Evolutionary conservation across 192 early-diverging fungal species (phyloP), one percentile per base, ranked within the genome.

Genomic region (Thoreauomyces humboldtii): DNA sequence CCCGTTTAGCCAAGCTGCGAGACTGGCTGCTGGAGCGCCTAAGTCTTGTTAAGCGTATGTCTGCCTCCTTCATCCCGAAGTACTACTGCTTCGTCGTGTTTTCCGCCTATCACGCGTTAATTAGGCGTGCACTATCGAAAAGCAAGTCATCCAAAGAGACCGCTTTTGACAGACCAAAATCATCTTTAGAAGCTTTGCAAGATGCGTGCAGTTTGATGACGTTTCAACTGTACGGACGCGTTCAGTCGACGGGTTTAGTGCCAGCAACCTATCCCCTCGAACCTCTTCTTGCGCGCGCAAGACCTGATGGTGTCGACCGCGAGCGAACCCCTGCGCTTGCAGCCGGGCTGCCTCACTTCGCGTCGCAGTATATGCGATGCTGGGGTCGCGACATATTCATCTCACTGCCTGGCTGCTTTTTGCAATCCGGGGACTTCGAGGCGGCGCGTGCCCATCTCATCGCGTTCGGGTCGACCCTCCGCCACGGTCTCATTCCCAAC

Each of bases 321-420:
- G 21, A 78, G 81, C 47, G 70, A 15, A 32, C 31, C 1, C 54
- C 81, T 0, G 74, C 87, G 43, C 79, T 98, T 70, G 96, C 95
- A 41, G 97, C 97, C 4, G 97, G 97, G 4, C 77, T 99, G 44
- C 89, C 95, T 22, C 95, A 98, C 61, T 99, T 99, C 61, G 85
- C 95, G 4, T 87, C 87, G 7, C 79, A 86, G 42, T 89, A 95
- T 59, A 95, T 96, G 92, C 85, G 97, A 43, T 89, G 88, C 65
- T 99, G 97, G 97, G 97, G 97, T n/a, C 87, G 97, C 44, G 97
- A 99, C 79, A 89, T 96, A 32, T 95, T 97, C 69, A 94, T 99
- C 59, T 79, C 91, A 6, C 72, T 99, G 2, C 81, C 86, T 3
- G 97, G 97, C 4, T 71, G 93, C 32, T 77, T 96, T 28, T 59